These are phyloP conservation scores for Brassica nigra DNA, from an alignment of 345 rosid species.

Conservation along the genomic window DNA sequence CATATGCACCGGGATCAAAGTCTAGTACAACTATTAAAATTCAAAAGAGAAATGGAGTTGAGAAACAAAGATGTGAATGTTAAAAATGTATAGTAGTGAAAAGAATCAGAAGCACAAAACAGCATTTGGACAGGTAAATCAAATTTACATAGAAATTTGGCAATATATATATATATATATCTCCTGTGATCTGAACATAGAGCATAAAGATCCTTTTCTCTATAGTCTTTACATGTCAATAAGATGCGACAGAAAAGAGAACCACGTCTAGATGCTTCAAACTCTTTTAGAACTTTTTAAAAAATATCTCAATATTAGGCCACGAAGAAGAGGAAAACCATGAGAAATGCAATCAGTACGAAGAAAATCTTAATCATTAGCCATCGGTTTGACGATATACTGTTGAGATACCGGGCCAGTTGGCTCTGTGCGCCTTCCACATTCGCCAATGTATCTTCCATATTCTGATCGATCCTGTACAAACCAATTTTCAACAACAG, in stretches of 20 bases:
- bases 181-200: conserved; percentile 32
- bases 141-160: conserved; percentile 22
- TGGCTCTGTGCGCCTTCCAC: conserved; percentile 83
- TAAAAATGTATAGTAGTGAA: background rate
- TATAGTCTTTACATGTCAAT: conserved; percentile 35
- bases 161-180: conserved; percentile 19
- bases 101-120: background rate
- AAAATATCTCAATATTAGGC: conserved; percentile 44
- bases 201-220: conserved; percentile 18
- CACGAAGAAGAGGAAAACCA: conserved; percentile 83
- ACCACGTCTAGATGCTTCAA: conserved; percentile 18
- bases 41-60: background rate
- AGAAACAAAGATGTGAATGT: background rate
- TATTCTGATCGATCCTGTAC: conserved; percentile 77
- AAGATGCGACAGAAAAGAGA: conserved; percentile 17
- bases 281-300: conserved; percentile 5
- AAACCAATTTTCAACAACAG: background rate
- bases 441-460: conserved; percentile 68
- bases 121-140: background rate
- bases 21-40: background rate
- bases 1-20: no score
- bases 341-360: conserved; percentile 68
- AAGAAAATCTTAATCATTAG: conserved; percentile 81
- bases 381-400: conserved; percentile 83
- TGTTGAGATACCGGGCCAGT: conserved; percentile 67